Evolutionary conservation across 768 basidiomycete genomes (phyloP), one percentile per base, ranked within the genome.

Genomic region (Tephrocybe sp.): DNA sequence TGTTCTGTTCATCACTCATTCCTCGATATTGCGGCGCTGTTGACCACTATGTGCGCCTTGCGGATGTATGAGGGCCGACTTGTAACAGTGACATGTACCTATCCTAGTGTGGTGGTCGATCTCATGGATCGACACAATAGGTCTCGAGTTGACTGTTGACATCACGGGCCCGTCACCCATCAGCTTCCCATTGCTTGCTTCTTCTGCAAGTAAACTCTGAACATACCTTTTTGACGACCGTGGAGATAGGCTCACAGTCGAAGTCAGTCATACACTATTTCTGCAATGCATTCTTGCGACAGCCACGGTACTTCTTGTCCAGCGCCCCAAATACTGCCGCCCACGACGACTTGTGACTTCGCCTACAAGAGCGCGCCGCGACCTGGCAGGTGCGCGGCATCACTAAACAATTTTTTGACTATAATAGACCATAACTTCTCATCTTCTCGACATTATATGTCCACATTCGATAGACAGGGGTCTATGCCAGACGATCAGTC

Each of bases 381-480:
- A 40, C 25, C 40, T 37, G 36, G 32, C 36, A 19, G n/a, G 13
- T 40, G 30, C 25, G 32, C n/a, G 22, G 48, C 41, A 26, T 30
- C 32, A 11, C 4, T 19, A 24, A 9, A 18, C 32, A n/a, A n/a
- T n/a, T n/a, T n/a, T n/a, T n/a, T n/a, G n/a, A 47, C 16, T 41
- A 15, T 18, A 21, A 11, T 24, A 6, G 35, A 5, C 26, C 25
- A 49, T 49, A 42, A 51, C 28, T 39, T 50, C 44, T 51, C 34
- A 46, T 42, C 44, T 56, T 50, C 55, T 52, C 44, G 51, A 52
- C 55, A 47, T 53, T 50, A 53, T 53, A 49, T 46, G 47, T 52
- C 51, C 43, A 44, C 47, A 30, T 50, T 15, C 16, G 34, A 50
- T 45, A 40, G 21, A 47, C 35, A 49, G n/a, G n/a, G n/a, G 37